Conservation (phyloP, 805 yeast species). For the Nakazawaea wyomingensis region DNA sequence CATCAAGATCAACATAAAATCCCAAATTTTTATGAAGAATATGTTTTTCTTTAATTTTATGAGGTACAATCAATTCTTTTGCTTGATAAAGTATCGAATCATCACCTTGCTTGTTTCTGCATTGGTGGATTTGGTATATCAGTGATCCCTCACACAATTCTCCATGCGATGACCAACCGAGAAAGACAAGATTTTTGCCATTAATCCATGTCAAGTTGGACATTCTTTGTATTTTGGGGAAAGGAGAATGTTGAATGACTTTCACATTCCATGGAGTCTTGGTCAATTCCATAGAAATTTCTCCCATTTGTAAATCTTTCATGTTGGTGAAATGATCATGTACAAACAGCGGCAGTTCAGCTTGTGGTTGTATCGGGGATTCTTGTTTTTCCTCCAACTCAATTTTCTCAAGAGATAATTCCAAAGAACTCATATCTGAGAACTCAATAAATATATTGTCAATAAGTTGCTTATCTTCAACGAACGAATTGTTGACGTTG, state of each 20-base stretch:
- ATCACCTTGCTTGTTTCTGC: background rate
- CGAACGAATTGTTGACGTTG: no score
- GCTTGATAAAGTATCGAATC: background rate
- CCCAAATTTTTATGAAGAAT: no score
- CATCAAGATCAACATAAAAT: background rate
- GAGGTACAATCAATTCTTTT: background rate
- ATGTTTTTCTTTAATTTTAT: background rate
- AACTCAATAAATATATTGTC: no score
- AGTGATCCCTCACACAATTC: background rate
- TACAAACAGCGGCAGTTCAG: background rate
- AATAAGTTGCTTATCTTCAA: no score
- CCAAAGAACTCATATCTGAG: no score
- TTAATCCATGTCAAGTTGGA: constrained; percentile 6
- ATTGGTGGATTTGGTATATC: background rate
- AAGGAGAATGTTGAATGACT: constrained; percentile 8
- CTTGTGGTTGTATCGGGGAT: no score
- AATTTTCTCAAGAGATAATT: no score
- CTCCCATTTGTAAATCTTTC: background rate
- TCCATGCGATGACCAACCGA: constrained; percentile 4
- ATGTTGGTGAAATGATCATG: constrained; percentile 1
- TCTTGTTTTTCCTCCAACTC: no score
- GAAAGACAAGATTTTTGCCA: background rate
- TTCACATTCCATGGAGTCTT: constrained; percentile 2
- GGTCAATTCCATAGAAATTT: background rate
- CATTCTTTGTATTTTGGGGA: constrained; percentile 1